These are phyloP conservation scores for Calonectria hongkongensis DNA, from an alignment of 2,329 filamentous ascomycete genomes.

Conservation along the genomic window DNA sequence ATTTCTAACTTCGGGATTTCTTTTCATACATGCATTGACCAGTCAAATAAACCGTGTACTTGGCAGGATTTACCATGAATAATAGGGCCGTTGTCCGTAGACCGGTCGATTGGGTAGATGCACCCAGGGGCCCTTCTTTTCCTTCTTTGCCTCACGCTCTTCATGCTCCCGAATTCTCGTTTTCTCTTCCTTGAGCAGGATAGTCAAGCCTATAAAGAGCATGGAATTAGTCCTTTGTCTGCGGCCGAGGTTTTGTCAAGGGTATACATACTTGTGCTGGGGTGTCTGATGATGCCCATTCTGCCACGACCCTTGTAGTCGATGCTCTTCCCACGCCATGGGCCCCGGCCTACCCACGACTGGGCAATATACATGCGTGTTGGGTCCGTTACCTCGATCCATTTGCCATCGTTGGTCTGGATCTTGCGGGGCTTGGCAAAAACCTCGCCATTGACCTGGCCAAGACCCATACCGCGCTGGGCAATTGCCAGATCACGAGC, in stretches of 20 bases:
- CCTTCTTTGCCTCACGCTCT: constrained; percentile 85
- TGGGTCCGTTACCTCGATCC: constrained; percentile 81
- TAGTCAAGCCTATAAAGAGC: constrained; percentile 75
- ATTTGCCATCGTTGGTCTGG: constrained; percentile 83
- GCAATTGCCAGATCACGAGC: constrained; percentile 89
- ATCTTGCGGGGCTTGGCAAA: constrained; percentile 71
- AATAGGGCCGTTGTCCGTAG: constrained; percentile 90
- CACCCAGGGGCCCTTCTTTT: constrained; percentile 87
- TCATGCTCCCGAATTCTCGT: constrained; percentile 88
- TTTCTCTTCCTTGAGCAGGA: constrained; percentile 94
- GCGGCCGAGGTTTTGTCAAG: constrained; percentile 44
- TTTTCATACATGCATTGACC: constrained; percentile 26
- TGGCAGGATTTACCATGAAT: constrained; percentile 83
- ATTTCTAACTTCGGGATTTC: constrained; percentile 23
- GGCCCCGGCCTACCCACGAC: constrained; percentile 91
- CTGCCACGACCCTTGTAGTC: constrained; percentile 87
- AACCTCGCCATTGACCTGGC: constrained; percentile 63
- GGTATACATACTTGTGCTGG: constrained; percentile 81
- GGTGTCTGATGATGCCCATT: constrained; percentile 80
- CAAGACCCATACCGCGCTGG: constrained; percentile 88
- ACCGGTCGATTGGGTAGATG: constrained; percentile 91
- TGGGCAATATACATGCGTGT: constrained; percentile 93
- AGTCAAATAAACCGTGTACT: constrained; percentile 15
- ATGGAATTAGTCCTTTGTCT: background rate
- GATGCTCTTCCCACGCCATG: constrained; percentile 72